phyloP scores from a whole-genome alignment of 202 grass and related monocot genomes.

The Setaria italica region DNA sequence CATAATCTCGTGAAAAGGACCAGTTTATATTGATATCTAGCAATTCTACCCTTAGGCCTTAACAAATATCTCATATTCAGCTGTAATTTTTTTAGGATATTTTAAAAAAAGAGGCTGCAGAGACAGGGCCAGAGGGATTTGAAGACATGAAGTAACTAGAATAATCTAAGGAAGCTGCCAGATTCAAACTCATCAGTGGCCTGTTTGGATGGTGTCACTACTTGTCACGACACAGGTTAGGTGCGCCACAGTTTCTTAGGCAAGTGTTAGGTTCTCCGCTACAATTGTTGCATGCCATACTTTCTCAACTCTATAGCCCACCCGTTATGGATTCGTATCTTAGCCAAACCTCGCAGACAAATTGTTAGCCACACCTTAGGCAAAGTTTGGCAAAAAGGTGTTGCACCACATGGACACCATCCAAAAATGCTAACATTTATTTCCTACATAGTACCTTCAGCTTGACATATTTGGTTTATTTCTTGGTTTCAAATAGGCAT shows the following conservation, averaged over 20 bases:
- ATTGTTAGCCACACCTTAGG: neutral
- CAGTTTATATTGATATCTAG: neutral
- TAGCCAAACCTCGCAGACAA: neutral
- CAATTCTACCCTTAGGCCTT: neutral
- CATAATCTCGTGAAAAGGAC: neutral
- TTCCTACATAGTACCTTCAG: neutral
- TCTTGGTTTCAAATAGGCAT: constrained; percentile 4
- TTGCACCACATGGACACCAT: neutral
- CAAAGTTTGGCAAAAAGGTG: constrained; percentile 5
- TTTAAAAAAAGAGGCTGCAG: neutral
- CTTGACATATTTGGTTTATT: constrained; percentile 18
- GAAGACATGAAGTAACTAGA: neutral
- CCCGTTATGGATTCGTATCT: neutral
- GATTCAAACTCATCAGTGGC: neutral
- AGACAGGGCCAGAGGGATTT: neutral
- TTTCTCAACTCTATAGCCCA: constrained; percentile 8
- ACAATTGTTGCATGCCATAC: neutral
- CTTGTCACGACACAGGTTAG: neutral
- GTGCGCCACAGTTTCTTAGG: neutral
- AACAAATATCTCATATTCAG: neutral
- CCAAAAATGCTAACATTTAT: neutral
- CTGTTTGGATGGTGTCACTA: neutral
- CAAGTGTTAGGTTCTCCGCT: neutral
- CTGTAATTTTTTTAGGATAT: neutral
- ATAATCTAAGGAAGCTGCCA: neutral